Conservation (phyloP, 1,284 basidiomycete genomes). For the Tranzscheliella williamsii region DNA sequence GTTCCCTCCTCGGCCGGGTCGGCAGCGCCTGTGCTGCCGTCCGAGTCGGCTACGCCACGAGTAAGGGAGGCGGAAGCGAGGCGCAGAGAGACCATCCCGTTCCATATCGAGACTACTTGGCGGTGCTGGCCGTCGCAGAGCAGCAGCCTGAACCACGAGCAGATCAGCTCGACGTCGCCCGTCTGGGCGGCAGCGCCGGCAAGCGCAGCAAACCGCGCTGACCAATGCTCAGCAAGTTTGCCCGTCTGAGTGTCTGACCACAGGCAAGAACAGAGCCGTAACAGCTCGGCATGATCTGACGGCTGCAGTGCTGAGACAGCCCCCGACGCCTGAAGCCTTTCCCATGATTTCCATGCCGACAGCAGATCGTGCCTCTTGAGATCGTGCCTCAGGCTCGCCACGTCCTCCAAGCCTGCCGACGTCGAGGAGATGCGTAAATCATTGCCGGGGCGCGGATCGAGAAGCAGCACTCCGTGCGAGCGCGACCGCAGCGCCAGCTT, state of each 20-base stretch:
- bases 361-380: too few species aligned
- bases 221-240: constrained; percentile 4
- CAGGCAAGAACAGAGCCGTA: constrained; percentile 9
- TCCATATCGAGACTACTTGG: constrained; percentile 12
- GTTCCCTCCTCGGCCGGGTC: neutral
- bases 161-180: constrained; percentile 14
- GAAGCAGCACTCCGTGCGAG: too few species aligned
- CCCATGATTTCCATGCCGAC: neutral
- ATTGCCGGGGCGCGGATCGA: too few species aligned
- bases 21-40: neutral
- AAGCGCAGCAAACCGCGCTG: neutral
- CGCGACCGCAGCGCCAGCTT: too few species aligned
- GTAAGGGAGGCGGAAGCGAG: neutral
- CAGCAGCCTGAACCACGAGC: constrained; percentile 10
- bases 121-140: constrained; percentile 5
- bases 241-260: neutral
- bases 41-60: neutral
- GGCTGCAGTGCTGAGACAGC: neutral
- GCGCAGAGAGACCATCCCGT: constrained; percentile 7
- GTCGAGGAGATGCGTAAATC: too few species aligned
- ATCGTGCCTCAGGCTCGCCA: too few species aligned
- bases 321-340: neutral
- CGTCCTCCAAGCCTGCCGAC: too few species aligned
- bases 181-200: constrained; percentile 10
- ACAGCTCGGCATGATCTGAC: constrained; percentile 10